These are phyloP conservation scores for Ambrosiella beaveri DNA, from an alignment of 2,329 filamentous ascomycete species.

Conservation along the genomic window DNA sequence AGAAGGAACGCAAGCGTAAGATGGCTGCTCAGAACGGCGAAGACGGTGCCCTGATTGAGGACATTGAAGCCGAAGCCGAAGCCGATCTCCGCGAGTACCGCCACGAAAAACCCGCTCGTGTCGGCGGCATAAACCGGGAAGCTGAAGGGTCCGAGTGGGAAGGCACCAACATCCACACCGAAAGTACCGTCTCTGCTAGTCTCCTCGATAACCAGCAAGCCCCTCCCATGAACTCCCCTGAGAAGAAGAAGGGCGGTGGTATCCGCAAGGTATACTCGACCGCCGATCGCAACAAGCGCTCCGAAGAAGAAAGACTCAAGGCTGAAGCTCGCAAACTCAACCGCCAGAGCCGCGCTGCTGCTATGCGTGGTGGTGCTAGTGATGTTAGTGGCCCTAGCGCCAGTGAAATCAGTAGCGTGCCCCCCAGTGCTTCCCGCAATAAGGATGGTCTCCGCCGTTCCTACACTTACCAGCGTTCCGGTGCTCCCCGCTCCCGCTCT, in stretches of 20 bases:
- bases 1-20: constrained; percentile 23
- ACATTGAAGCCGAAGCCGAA: constrained; percentile 44
- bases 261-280: constrained; percentile 47
- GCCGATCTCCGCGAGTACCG: constrained; percentile 68
- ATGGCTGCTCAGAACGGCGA: constrained; percentile 30
- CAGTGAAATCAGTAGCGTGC: constrained; percentile 1
- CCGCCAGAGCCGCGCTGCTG: constrained; percentile 29
- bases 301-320: constrained; percentile 37
- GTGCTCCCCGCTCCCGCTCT: constrained; percentile 14
- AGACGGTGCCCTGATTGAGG: constrained; percentile 39
- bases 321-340: constrained; percentile 38
- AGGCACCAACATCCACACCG: constrained; percentile 50
- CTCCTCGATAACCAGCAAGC: constrained; percentile 40
- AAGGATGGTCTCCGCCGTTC: constrained; percentile 24
- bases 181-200: constrained; percentile 43
- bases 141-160: constrained; percentile 68
- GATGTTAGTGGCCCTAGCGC: constrained; percentile 6
- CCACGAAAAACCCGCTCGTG: constrained; percentile 66
- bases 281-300: constrained; percentile 33
- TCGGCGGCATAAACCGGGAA: constrained; percentile 75
- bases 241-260: constrained; percentile 26
- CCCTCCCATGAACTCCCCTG: constrained; percentile 37
- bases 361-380: constrained; percentile 10
- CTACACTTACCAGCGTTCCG: constrained; percentile 34
- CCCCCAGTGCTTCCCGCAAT: neutral